Evolutionary conservation across 129 eudicot species (phyloP).

Genomic region (Rutidosis leptorrhynchoides): DNA sequence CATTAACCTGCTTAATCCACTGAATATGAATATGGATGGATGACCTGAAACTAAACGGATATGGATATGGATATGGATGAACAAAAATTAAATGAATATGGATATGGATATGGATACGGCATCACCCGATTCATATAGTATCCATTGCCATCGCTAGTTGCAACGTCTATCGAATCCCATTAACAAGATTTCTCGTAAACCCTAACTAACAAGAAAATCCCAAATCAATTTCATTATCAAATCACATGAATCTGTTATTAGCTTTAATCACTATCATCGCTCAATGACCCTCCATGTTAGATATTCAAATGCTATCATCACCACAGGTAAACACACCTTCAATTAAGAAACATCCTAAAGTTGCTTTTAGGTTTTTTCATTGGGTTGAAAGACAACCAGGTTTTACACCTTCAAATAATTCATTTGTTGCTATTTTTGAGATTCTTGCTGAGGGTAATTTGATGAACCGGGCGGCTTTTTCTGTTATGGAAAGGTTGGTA

Average conservation of each 20-base stretch:
- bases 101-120: too few relatives aligned
- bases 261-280: conserved; percentile 24
- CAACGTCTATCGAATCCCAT: conserved; percentile 11
- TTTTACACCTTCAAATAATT: conserved; percentile 32
- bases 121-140: too few relatives aligned
- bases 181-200: conserved; percentile 24
- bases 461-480: conserved; percentile 36
- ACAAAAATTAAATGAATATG: too few relatives aligned
- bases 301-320: conserved; percentile 44
- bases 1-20: too few relatives aligned
- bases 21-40: too few relatives aligned
- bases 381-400: conserved; percentile 54
- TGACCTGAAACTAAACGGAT: too few relatives aligned
- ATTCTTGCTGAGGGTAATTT: conserved; percentile 42
- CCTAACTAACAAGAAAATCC: neutral
- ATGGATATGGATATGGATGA: too few relatives aligned
- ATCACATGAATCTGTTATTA: conserved; percentile 24
- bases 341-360: conserved; percentile 37
- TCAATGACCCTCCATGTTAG: conserved; percentile 65
- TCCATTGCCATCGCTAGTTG: too few relatives aligned
- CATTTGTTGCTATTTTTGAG: conserved; percentile 50
- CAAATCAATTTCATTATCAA: neutral
- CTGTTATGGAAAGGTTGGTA: conserved; percentile 46
- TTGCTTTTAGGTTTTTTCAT: conserved; percentile 50
- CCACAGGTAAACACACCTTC: conserved; percentile 20